Evolutionary conservation across 495 filamentous ascomycete species (phyloP), one percentile per base, ranked within the genome.

Genomic region (Penicillium riverlandense): DNA sequence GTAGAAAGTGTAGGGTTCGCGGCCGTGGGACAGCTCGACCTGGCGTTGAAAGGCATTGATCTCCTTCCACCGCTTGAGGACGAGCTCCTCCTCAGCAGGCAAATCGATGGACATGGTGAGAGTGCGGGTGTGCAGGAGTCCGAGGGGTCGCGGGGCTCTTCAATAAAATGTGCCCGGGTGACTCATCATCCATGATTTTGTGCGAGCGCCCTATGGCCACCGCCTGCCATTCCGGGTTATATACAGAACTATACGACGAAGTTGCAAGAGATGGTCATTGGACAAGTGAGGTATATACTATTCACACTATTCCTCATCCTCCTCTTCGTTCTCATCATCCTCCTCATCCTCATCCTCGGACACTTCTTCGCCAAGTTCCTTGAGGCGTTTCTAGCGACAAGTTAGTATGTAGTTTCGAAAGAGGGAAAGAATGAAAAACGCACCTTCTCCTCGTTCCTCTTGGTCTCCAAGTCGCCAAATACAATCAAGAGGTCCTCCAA

Each of bases 381-480:
- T 83, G 33, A 95, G 71, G 37, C 80, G 82, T 74, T 85, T 75
- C 86, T 81, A 50, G 10, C 47, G 29, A 15, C 2, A 22, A 22
- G 22, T 22, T 43, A 52, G 58, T 69, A 53, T 67, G 61, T 32
- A 52, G 40, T 28, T 30, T 32, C 14, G 22, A 35, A 3, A 39
- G 10, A 10, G 36, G 11, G 12, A 22, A 29, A 37, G 29, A 16
- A 40, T 35, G 22, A 9, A 27, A 47, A 41, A 69, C 72, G 55
- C 71, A 88, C 86, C 79, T 90, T 92, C 55, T 92, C 89, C 45
- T 79, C 79, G 8, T 75, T 70, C 46, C 83, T 72, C 71, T 91
- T 94, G 39, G 90, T 84, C 61, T 95, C 88, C n/a, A 92, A 52
- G 54, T 95, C 88, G n/a, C 78, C 84, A 61, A 95, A 85, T 29